Evolutionary conservation across 331 rosid species (phyloP).

Genomic region (Pyracantha coccinea): DNA sequence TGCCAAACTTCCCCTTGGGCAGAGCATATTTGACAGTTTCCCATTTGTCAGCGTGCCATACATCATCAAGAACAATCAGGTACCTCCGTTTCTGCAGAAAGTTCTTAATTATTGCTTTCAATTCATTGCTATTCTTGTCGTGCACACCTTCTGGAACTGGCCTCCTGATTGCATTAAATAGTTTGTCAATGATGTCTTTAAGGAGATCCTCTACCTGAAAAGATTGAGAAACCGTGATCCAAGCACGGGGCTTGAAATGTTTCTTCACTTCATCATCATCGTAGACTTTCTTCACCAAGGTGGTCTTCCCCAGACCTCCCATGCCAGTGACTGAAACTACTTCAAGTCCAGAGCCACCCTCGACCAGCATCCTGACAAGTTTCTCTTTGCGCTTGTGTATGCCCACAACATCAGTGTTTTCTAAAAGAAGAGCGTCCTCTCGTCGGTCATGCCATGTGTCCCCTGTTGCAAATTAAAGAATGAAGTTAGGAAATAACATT

Average conservation of each 20-base stretch:
- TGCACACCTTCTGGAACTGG: background rate
- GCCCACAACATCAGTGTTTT: constrained; percentile 6
- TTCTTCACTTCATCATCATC: constrained; percentile 9
- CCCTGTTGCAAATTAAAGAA: background rate
- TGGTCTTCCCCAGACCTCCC: constrained; percentile 18
- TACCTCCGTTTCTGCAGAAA: constrained; percentile 2
- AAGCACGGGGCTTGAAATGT: constrained; percentile 11
- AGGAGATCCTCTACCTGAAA: constrained; percentile 4
- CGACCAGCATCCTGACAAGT: constrained; percentile 8
- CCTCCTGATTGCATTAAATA: background rate
- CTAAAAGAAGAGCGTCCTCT: constrained; percentile 15
- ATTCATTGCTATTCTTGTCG: background rate
- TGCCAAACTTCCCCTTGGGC: constrained; percentile 6
- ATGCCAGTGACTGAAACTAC: constrained; percentile 12
- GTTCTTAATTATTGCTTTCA: background rate
- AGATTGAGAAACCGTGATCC: constrained; percentile 6
- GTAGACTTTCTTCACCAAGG: constrained; percentile 16
- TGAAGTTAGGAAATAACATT: background rate
- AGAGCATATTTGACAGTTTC: constrained; percentile 13
- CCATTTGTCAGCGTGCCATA: constrained; percentile 17
- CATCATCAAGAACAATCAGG: constrained; percentile 17
- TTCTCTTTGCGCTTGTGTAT: constrained; percentile 3
- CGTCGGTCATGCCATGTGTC: constrained; percentile 4
- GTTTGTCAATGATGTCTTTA: constrained; percentile 6
- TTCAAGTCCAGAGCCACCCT: background rate